Percentiles rank a stretch among this genome's conserved stretches.
Conservation (phyloP, 2,329 filamentous ascomycete genomes). For the Intubia oerlemansii region DNA sequence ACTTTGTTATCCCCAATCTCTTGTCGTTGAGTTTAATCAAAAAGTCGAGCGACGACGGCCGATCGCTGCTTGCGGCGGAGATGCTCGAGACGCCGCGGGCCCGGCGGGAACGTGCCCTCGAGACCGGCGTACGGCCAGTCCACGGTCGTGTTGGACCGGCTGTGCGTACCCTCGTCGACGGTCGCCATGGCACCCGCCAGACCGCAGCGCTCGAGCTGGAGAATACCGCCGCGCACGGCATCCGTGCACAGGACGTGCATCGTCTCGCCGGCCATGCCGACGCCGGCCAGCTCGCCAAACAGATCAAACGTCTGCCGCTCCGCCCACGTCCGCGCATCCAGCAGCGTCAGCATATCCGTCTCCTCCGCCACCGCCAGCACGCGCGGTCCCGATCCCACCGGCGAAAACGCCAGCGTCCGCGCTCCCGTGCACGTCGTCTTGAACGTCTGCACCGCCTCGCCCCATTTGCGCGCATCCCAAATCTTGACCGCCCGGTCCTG, state of each 20-base stretch:
- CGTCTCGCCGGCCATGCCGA: constrained; percentile 44
- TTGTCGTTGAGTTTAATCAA: no score
- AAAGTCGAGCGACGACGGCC: no score
- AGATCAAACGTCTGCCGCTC: constrained; percentile 51
- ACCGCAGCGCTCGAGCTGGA: constrained; percentile 36
- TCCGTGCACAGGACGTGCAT: constrained; percentile 51
- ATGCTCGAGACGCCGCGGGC: no score
- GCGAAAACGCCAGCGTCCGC: constrained; percentile 50
- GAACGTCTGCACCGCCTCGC: constrained; percentile 31
- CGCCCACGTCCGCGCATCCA: constrained; percentile 42
- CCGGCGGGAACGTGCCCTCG: no score
- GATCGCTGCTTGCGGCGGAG: no score
- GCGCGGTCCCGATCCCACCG: constrained; percentile 42
- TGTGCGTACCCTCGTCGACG: constrained; percentile 3
- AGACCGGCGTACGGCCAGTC: no score
- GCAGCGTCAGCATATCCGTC: constrained; percentile 50
- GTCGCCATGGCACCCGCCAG: constrained; percentile 15
- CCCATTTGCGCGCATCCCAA: constrained; percentile 57
- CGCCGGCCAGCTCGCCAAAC: constrained; percentile 54
- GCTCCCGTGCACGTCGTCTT: constrained; percentile 46
- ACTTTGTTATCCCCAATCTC: no score
- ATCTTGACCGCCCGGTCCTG: constrained; percentile 55
- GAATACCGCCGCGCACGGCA: constrained; percentile 39
- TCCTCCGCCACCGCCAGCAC: constrained; percentile 55
- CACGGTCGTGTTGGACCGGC: no score